Evolutionary conservation across 176 grass and related monocot genomes (phyloP).

Genomic region (Metroxylon sagu): DNA sequence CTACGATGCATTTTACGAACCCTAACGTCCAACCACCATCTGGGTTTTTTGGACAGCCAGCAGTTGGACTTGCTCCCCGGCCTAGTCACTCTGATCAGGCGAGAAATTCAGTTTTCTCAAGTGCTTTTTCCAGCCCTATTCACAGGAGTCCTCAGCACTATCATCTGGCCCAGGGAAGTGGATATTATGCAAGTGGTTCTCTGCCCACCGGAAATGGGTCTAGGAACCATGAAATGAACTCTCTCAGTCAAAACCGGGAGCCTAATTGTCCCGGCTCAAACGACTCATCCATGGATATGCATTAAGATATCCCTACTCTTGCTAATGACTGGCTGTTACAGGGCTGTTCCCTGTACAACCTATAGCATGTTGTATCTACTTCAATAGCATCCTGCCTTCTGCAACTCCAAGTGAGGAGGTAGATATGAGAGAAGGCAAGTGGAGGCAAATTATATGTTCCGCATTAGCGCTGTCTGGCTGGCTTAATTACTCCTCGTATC

Average conservation of each 20-base stretch:
- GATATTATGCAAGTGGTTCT: conserved; percentile 15
- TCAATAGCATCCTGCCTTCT: no score
- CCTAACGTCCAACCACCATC: conserved; percentile 29
- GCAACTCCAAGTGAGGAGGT: no score
- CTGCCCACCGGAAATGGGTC: not conserved
- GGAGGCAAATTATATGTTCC: no score
- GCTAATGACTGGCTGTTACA: conserved; percentile 4
- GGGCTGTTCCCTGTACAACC: no score
- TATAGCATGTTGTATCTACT: no score
- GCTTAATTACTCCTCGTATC: no score
- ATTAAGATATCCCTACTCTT: conserved; percentile 38
- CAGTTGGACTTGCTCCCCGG: conserved; percentile 14
- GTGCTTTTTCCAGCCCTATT: conserved; percentile 45
- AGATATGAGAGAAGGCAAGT: no score
- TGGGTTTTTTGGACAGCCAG: conserved; percentile 10
- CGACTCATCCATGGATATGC: conserved; percentile 64
- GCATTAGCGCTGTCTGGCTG: no score
- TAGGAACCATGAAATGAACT: conserved; percentile 4
- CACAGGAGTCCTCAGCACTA: conserved; percentile 50
- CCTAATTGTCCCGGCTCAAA: conserved; percentile 24
- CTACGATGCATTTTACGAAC: conserved; percentile 24
- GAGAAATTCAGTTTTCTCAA: conserved; percentile 49
- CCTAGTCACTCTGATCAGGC: conserved; percentile 13
- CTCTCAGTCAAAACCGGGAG: conserved; percentile 2
- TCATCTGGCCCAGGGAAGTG: conserved; percentile 45